Percentiles rank a stretch among this genome's conserved stretches.
Conservation (phyloP, 1,284 basidiomycete species). For the Mycosarcoma mackinlayi region DNA sequence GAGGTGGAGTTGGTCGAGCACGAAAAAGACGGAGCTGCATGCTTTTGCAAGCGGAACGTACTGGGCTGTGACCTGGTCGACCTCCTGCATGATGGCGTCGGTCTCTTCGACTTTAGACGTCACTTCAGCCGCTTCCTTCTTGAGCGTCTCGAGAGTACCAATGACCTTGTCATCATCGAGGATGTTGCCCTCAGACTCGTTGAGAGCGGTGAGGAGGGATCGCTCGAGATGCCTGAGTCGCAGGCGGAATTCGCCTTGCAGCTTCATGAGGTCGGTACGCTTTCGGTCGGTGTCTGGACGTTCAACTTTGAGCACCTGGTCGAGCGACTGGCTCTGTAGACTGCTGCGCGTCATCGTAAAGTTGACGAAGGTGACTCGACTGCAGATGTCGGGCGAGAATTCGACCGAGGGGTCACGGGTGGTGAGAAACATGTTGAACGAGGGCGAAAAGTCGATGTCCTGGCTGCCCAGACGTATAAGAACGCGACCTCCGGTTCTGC, state of each 20-base stretch:
- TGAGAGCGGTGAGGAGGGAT: slow-evolving; percentile 90
- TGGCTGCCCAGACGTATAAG: slow-evolving; percentile 97
- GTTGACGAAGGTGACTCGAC: slow-evolving; percentile 98
- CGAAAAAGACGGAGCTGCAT: slow-evolving; percentile 96
- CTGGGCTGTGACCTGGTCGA: slow-evolving; percentile 92
- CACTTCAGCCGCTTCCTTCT: slow-evolving; percentile 96
- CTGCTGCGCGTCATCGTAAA: slow-evolving; percentile 99
- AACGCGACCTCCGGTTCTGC: slow-evolving; percentile 87
- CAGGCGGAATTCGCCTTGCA: slow-evolving; percentile 96
- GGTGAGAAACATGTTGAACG: slow-evolving; percentile 95
- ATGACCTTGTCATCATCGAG: slow-evolving; percentile 99
- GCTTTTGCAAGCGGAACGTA: slow-evolving; percentile 95
- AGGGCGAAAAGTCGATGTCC: slow-evolving; percentile 98
- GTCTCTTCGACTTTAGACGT: slow-evolving; percentile 97
- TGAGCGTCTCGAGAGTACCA: slow-evolving; percentile 93
- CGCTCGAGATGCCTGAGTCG: slow-evolving; percentile 93
- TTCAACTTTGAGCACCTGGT: slow-evolving; percentile 96
- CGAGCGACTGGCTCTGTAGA: slow-evolving; percentile 95
- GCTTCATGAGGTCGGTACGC: slow-evolving; percentile 96
- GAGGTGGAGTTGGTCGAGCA: slow-evolving; percentile 90
- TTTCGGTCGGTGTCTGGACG: slow-evolving; percentile 96
- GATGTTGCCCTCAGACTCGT: slow-evolving; percentile 96
- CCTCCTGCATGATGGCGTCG: slow-evolving; percentile 92
- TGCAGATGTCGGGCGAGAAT: slow-evolving; percentile 98
- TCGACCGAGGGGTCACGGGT: slow-evolving; percentile 97